A percentile compares a stretch with the other conserved stretches of the same genome.
These are phyloP conservation scores for Mucor piriformis DNA, from an alignment of 371 early-diverging fungal species.

Conservation along the genomic window DNA sequence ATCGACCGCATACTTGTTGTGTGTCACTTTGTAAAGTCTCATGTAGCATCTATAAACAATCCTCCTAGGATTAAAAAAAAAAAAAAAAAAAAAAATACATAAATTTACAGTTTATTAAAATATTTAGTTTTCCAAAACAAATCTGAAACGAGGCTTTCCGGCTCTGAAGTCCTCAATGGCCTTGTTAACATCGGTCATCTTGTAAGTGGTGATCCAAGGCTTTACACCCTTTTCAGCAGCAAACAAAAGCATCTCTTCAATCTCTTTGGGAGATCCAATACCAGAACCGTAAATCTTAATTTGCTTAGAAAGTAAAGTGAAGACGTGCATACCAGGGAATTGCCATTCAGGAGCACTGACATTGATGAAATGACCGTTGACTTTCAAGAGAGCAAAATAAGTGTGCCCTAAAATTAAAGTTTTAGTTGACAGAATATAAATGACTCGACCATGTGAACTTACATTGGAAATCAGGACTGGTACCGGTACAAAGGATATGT, in stretches of 20 bases:
- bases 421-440: not conserved
- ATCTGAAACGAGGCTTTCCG: conserved; percentile 66
- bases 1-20: too few relatives aligned
- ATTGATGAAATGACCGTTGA: too few relatives aligned
- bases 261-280: conserved; percentile 55
- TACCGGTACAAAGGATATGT: conserved; percentile 40
- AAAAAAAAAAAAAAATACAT: too few relatives aligned
- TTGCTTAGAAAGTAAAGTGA: conserved; percentile 22
- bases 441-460: not conserved
- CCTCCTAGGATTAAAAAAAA: too few relatives aligned
- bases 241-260: conserved; percentile 66
- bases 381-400: conserved; percentile 11
- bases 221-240: conserved; percentile 62
- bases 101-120: too few relatives aligned
- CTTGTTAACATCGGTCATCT: conserved; percentile 61
- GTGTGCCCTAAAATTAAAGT: conserved; percentile 16
- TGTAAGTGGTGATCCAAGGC: conserved; percentile 62
- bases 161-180: conserved; percentile 56
- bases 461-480: conserved; percentile 14
- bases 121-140: conserved; percentile 52
- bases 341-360: too few relatives aligned
- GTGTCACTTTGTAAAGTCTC: too few relatives aligned
- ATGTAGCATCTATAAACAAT: too few relatives aligned
- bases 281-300: conserved; percentile 60
- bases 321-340: not conserved